phyloP scores from a whole-genome alignment of 192 early-diverging fungal genomes.

The Phycomyces nitens region DNA sequence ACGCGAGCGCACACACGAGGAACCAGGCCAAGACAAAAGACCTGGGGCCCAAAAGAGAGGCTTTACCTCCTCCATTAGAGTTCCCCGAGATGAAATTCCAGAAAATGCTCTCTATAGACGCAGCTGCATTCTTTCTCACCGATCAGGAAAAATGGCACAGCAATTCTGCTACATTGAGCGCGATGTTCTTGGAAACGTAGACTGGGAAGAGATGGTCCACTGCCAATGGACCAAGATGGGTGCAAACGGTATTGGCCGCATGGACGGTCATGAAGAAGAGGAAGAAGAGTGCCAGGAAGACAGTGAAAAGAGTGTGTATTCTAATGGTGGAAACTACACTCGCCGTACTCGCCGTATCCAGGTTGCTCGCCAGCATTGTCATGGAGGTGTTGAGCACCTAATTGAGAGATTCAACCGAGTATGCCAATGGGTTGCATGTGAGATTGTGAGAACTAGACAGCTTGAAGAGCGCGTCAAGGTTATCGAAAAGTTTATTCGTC shows the following conservation, averaged over 20 bases:
- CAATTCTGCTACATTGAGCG: slow-evolving; percentile 60
- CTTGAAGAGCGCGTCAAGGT: slow-evolving; percentile 48
- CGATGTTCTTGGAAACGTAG: slow-evolving; percentile 42
- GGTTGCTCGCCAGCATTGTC: neutral
- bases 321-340: slow-evolving; percentile 12
- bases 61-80: neutral
- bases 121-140: slow-evolving; percentile 36
- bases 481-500: slow-evolving; percentile 61
- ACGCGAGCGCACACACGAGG: neutral
- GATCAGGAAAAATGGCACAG: slow-evolving; percentile 49
- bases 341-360: slow-evolving; percentile 13
- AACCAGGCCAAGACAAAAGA: neutral
- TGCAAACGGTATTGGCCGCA: slow-evolving; percentile 6
- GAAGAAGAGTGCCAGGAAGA: slow-evolving; percentile 9
- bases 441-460: slow-evolving; percentile 45
- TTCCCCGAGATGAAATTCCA: neutral
- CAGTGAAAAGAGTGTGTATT: neutral
- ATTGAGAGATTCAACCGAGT: slow-evolving; percentile 40
- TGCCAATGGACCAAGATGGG: slow-evolving; percentile 51
- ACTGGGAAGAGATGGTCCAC: slow-evolving; percentile 56
- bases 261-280: neutral
- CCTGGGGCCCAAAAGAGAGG: neutral
- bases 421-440: slow-evolving; percentile 56
- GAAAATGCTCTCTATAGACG: neutral
- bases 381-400: slow-evolving; percentile 28